phyloP scores from a whole-genome alignment of 345 rosid genomes.

The Ricinus communis region DNA sequence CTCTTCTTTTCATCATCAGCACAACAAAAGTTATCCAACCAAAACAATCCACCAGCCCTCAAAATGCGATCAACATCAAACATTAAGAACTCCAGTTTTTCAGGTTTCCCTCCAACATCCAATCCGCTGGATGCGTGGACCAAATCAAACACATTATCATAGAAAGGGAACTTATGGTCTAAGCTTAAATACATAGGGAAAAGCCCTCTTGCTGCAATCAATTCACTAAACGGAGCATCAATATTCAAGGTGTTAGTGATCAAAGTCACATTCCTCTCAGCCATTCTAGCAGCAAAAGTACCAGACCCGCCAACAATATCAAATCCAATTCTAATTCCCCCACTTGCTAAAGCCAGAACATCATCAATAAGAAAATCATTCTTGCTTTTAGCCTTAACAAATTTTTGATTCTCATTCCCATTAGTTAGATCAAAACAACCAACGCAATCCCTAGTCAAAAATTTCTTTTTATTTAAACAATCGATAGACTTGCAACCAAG shows the following conservation, averaged over 20 bases:
- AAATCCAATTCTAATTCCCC: slow-evolving; percentile 76
- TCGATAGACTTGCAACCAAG: slow-evolving; percentile 77
- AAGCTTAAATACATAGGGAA: slow-evolving; percentile 84
- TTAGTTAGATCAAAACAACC: slow-evolving; percentile 69
- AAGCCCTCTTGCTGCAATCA: slow-evolving; percentile 81
- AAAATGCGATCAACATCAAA: slow-evolving; percentile 83
- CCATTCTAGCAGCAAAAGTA: slow-evolving; percentile 88
- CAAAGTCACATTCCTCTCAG: slow-evolving; percentile 83
- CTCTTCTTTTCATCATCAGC: slow-evolving; percentile 68
- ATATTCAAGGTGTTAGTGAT: slow-evolving; percentile 64
- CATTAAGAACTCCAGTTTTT: slow-evolving; percentile 92
- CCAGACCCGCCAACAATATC: slow-evolving; percentile 91
- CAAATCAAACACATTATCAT: slow-evolving; percentile 83
- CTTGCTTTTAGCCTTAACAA: slow-evolving; percentile 67
- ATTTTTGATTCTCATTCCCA: slow-evolving; percentile 59
- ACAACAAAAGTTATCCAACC: slow-evolving; percentile 84
- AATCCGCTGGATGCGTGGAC: slow-evolving; percentile 66
- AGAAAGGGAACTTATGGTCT: slow-evolving; percentile 87
- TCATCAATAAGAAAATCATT: slow-evolving; percentile 79
- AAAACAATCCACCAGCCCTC: slow-evolving; percentile 79
- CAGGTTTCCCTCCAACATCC: slow-evolving; percentile 62
- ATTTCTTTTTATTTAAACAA: slow-evolving; percentile 75
- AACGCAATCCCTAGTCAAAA: slow-evolving; percentile 63
- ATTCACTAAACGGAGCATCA: slow-evolving; percentile 80
- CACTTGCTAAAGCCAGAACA: slow-evolving; percentile 66